Conservation (phyloP, 768 basidiomycete genomes). For the Thelephora aurantiotincta region DNA sequence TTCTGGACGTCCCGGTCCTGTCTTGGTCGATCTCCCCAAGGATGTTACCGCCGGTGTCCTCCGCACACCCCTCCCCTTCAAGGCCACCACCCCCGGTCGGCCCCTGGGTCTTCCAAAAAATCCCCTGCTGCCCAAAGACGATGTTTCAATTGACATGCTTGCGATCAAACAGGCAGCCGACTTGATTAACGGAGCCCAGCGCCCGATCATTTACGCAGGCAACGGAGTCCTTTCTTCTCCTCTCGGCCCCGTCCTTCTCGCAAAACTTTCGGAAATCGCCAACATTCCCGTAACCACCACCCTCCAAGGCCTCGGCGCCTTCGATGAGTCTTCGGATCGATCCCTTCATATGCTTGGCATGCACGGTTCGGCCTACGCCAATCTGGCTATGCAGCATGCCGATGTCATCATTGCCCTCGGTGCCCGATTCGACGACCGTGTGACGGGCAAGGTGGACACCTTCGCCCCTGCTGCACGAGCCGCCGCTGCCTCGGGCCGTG, state of each 20-base stretch:
- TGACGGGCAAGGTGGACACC: conserved; percentile 77
- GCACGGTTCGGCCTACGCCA: conserved; percentile 97
- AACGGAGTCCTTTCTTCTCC: conserved; percentile 78
- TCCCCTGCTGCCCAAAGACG: conserved; percentile 44
- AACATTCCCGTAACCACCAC: conserved; percentile 98
- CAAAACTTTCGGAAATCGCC: conserved; percentile 63
- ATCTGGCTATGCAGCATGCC: conserved; percentile 93
- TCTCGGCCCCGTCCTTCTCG: conserved; percentile 70
- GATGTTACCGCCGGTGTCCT: conserved; percentile 93
- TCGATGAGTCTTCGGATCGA: conserved; percentile 78
- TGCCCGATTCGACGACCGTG: conserved; percentile 94
- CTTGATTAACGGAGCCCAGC: conserved; percentile 84
- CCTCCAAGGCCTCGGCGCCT: conserved; percentile 88
- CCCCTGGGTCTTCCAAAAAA: conserved; percentile 62
- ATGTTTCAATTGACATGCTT: conserved; percentile 41
- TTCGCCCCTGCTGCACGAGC: conserved; percentile 87
- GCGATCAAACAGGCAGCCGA: conserved; percentile 74
- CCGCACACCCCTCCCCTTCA: conserved; percentile 71
- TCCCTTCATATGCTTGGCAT: conserved; percentile 97
- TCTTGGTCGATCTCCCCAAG: conserved; percentile 97
- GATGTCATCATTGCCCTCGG: conserved; percentile 98
- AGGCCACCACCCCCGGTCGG: conserved; percentile 70
- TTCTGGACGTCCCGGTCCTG: conserved; percentile 92
- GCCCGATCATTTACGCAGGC: conserved; percentile 88
- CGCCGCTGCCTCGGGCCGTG: conserved; percentile 73